Base-by-base conservation (phyloP, 306 rosid species). In the Arachis stenosperma region DNA sequence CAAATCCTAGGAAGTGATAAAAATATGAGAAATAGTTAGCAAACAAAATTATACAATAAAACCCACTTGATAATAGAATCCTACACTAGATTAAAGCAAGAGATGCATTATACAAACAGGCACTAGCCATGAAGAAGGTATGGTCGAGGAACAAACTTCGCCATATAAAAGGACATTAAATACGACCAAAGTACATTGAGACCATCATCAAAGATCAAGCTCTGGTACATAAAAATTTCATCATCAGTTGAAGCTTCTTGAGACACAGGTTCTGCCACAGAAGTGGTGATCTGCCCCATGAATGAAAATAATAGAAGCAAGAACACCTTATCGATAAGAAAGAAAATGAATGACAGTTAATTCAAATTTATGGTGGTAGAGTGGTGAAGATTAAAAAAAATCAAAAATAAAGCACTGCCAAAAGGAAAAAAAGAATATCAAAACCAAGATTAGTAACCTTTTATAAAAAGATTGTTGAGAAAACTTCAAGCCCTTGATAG, bases 221-320 rank as follows among this genome's bases (percentile, higher is more conserved):
- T 88, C 67, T 91, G 99, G 56, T 90, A 88, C 99, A 95, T 95
- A 69, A 89, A 91, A 86, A 86, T 88, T 90, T 95, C 99, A 71
- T 95, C 99, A 60, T 85, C 90, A 79, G 92, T 90, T 22, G 97
- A 91, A 66, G 89, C 82, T 75, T 87, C 88, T 42, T 79, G 75
- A 69, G 96, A 79, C 44, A 77, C 30, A 7, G 84, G 87, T 72
- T 71, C 81, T 2, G 85, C 47, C 64, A 80, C 78, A 75, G 96
- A 85, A 63, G 86, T 47, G n/a, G 85, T 61, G 82, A 87, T 73
- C 67, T 82, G 90, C 81, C 92, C 92, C 91, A 83, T 83, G 76
- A 74, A 71, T 55, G 76, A 76, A 68, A 75, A 58, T 39, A 60
- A 37, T 54, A 52, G 79, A 78, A 76, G 72, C 58, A 75, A 61